Conservation (phyloP, 139 green algal species). For the Penium margaritaceum region DNA sequence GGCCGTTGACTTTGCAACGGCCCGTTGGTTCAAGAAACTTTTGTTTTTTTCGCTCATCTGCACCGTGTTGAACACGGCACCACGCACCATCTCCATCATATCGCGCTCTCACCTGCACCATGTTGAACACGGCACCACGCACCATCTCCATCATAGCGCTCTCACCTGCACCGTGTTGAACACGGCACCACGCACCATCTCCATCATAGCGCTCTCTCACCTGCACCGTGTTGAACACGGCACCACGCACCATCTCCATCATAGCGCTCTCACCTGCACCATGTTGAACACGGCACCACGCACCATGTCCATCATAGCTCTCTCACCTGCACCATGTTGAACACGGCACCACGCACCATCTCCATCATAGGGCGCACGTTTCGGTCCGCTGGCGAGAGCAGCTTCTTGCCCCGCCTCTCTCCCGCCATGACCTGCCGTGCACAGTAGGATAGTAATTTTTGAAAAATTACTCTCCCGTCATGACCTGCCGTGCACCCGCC, state of each 20-base stretch:
- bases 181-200: constrained; percentile 49
- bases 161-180: constrained; percentile 50
- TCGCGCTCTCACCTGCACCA: constrained; percentile 47
- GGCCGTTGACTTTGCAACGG: too few species aligned
- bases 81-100: constrained; percentile 56
- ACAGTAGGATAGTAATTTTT: too few species aligned
- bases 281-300: constrained; percentile 52
- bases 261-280: constrained; percentile 49
- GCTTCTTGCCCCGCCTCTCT: background rate
- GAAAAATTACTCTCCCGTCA: too few species aligned
- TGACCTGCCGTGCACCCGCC: too few species aligned
- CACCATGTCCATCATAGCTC: constrained; percentile 57
- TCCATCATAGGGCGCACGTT: constrained; percentile 53
- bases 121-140: constrained; percentile 51
- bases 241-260: constrained; percentile 52
- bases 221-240: constrained; percentile 53
- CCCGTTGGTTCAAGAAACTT: too few species aligned
- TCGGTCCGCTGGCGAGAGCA: constrained; percentile 35
- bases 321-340: constrained; percentile 50
- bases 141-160: constrained; percentile 58
- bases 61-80: constrained; percentile 53
- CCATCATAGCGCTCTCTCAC: constrained; percentile 55
- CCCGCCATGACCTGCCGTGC: constrained; percentile 42
- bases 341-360: constrained; percentile 49
- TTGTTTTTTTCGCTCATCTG: too few species aligned